A percentile compares a stretch with the other conserved stretches of the same genome.
These are phyloP conservation scores for Telfairia occidentalis DNA, from an alignment of 331 rosid species.

Conservation along the genomic window DNA sequence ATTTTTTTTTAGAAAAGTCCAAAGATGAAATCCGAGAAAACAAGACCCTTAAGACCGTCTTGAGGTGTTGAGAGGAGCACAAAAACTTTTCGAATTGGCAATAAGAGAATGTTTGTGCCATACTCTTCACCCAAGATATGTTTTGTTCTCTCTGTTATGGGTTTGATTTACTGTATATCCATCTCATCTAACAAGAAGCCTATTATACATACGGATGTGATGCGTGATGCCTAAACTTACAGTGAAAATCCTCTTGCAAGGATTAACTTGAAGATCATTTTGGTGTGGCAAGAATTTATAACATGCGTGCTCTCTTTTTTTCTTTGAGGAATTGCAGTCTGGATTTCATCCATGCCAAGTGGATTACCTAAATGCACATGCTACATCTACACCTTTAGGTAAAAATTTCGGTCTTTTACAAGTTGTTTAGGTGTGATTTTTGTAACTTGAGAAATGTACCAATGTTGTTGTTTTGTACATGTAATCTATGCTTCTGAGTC, in stretches of 20 bases:
- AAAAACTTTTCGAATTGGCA: too few species aligned
- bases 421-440: constrained; percentile 17
- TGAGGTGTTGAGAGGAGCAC: too few species aligned
- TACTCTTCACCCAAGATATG: too few species aligned
- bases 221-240: neutral
- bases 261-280: neutral
- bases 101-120: too few species aligned
- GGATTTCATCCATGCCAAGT: constrained; percentile 66
- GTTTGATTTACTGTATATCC: too few species aligned
- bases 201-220: neutral
- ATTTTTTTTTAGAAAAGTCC: too few species aligned
- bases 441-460: constrained; percentile 2
- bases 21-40: too few species aligned
- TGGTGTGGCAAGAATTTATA: neutral
- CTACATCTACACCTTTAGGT: constrained; percentile 87
- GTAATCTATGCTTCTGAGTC: constrained; percentile 12
- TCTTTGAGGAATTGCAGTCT: constrained; percentile 45
- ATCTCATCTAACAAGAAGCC: too few species aligned
- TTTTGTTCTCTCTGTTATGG: too few species aligned
- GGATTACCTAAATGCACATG: constrained; percentile 85
- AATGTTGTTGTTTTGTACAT: neutral
- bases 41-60: too few species aligned
- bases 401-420: constrained; percentile 18
- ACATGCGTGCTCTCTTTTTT: neutral
- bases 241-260: neutral